A percentile compares a stretch with the other conserved stretches of the same genome.
Evolutionary conservation across 164 flowering plant species (phyloP).

Genomic region (Protea cynaroides): DNA sequence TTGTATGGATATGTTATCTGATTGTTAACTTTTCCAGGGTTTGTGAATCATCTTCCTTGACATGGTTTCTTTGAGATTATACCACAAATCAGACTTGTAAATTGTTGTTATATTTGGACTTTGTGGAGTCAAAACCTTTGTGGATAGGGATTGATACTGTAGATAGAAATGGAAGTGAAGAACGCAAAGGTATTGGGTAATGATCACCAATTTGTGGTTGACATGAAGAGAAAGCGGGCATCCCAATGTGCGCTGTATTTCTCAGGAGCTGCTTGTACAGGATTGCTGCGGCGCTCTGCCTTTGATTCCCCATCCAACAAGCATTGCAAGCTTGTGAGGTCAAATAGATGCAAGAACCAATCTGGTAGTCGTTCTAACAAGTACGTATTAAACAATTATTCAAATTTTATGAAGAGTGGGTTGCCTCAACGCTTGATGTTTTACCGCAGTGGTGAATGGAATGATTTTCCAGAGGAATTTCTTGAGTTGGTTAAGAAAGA

Average conservation of each 20-base stretch:
- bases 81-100: constrained; percentile 2
- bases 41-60: constrained; percentile 10
- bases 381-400: constrained; percentile 43
- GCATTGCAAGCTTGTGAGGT: constrained; percentile 42
- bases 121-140: constrained; percentile 17
- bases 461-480: constrained; percentile 45
- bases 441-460: constrained; percentile 64
- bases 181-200: constrained; percentile 82
- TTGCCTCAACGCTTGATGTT: constrained; percentile 60
- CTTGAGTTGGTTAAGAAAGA: constrained; percentile 39
- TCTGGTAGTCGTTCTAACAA: constrained; percentile 21
- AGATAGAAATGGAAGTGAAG: constrained; percentile 59
- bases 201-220: constrained; percentile 25
- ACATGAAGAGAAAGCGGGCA: constrained; percentile 58
- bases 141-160: constrained; percentile 38
- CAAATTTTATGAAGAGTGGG: constrained; percentile 59
- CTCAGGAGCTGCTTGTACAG: constrained; percentile 26
- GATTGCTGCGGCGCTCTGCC: constrained; percentile 10
- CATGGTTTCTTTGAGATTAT: constrained; percentile 10
- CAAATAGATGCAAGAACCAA: constrained; percentile 32
- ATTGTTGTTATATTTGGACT: constrained; percentile 5
- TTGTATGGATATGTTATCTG: background rate
- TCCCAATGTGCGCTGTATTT: constrained; percentile 23
- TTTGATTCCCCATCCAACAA: constrained; percentile 17
- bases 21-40: constrained; percentile 13